Conservation (phyloP, 257 asterid species). For the Penstemon barbatus region DNA sequence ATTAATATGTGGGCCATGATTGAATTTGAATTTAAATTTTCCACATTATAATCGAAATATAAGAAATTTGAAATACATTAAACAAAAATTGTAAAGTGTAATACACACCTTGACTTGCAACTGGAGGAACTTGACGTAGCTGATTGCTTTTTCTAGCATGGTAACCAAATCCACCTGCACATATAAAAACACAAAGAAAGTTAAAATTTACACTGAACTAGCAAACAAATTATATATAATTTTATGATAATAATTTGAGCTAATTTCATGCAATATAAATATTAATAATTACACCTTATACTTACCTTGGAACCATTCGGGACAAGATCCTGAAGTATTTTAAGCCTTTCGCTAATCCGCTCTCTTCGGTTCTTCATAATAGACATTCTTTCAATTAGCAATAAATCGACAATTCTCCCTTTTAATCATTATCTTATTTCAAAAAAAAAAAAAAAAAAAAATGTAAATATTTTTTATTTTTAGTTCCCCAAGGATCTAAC, state of each 20-base stretch:
- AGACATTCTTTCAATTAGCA: too few relatives aligned
- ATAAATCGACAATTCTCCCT: too few relatives aligned
- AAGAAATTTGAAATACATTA: too few relatives aligned
- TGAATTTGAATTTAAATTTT: too few relatives aligned
- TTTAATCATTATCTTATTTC: too few relatives aligned
- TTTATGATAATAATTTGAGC: too few relatives aligned
- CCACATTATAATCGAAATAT: too few relatives aligned
- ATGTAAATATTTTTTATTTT: too few relatives aligned
- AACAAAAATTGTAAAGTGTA: not conserved
- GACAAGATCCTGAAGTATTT: constrained; percentile 79
- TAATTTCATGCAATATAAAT: not conserved
- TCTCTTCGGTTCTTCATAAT: constrained; percentile 73
- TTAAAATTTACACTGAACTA: not conserved
- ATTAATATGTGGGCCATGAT: too few relatives aligned
- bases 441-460: too few relatives aligned
- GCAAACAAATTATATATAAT: too few relatives aligned
- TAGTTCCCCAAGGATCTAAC: too few relatives aligned
- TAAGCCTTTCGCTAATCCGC: constrained; percentile 80
- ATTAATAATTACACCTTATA: not conserved
- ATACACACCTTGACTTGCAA: constrained; percentile 78
- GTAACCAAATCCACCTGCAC: constrained; percentile 93
- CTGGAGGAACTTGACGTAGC: constrained; percentile 89
- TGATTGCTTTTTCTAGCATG: constrained; percentile 87
- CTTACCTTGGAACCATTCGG: constrained; percentile 93
- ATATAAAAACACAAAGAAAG: not conserved